phyloP scores from a whole-genome alignment of 1,139 yeast species.

The Magnusiomyces suaveolens region DNA sequence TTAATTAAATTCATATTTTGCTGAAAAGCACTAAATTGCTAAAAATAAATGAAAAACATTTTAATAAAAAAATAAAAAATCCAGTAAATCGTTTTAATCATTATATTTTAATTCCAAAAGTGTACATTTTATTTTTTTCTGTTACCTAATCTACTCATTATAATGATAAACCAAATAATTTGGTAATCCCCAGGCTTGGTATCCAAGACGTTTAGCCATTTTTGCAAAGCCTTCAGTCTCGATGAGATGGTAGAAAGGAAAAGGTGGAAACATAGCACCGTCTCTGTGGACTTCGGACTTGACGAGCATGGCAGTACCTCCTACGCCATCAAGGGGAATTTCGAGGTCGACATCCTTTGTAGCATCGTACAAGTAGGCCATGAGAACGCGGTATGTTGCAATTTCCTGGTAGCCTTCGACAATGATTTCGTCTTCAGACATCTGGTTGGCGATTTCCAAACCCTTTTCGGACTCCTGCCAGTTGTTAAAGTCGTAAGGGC shows the following conservation, averaged over 20 bases:
- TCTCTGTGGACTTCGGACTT: constrained; percentile 97
- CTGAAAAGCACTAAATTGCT: no score
- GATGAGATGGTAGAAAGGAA: constrained; percentile 91
- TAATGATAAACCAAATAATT: constrained; percentile 80
- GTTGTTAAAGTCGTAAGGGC: constrained; percentile 92
- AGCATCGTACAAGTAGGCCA: constrained; percentile 78
- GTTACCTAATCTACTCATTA: constrained; percentile 1
- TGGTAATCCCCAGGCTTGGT: constrained; percentile 85
- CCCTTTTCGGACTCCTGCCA: constrained; percentile 95
- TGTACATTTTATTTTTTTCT: background rate
- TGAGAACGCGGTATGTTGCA: constrained; percentile 90
- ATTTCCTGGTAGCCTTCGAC: constrained; percentile 85
- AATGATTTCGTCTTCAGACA: constrained; percentile 81
- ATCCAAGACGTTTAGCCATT: constrained; percentile 92
- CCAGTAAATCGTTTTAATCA: no score
- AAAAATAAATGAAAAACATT: no score
- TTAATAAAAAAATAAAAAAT: no score
- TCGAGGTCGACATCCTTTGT: constrained; percentile 50
- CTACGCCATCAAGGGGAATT: constrained; percentile 90
- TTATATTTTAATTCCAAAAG: no score
- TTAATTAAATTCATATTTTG: no score
- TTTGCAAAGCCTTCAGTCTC: constrained; percentile 98
- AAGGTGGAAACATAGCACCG: constrained; percentile 98
- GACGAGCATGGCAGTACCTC: constrained; percentile 88
- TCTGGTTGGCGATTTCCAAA: constrained; percentile 52